Evolutionary conservation across 2,329 filamentous ascomycete species (phyloP), one percentile per base, ranked within the genome.

Genomic region (Penicillium oxalicum): DNA sequence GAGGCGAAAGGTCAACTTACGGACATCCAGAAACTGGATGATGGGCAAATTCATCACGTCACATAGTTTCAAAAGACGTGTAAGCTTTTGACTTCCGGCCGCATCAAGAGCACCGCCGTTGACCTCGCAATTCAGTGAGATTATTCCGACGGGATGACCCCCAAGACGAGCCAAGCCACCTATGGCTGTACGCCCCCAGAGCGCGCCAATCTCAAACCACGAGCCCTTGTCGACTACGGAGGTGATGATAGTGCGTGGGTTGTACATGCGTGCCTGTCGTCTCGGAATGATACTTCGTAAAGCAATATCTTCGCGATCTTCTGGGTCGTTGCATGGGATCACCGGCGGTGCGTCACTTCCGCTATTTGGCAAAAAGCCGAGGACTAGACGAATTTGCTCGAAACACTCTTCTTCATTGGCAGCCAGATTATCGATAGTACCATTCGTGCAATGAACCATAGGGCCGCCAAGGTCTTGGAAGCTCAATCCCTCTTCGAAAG

Each of bases 11-110:
- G 18, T 18, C 18, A 18, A 70, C 68, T 62, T 64, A 72, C 70
- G 81, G 2, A 82, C 71, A 60, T 84, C 81, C 4, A 84, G 72
- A 53, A 84, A 83, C 59, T 85, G 82, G 6, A 85, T 49, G 4
- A 84, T 69, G 0, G 82, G 82, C 2, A 84, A 67, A 52, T 85
- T 85, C 70, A 84, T 83, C 38, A 84, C 74, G 57, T 85, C 82
- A 52, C 80, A 79, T 57, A 84, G 75, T 57, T 84, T 84, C 33
- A 84, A 65, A 62, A 83, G 74, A 2, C 78, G 70, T 0, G 75
- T 77, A 18, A 84, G 70, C 57, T 84, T 84, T 54, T 84, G 81
- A 8, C 76, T 78, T 4, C 81, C 81, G 0, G 74, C 69, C 0
- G 81, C 77, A 59, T 84, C 81, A 7, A 84, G 65, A 0, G 82